Evolutionary conservation across 2,329 filamentous ascomycete species (phyloP).

Genomic region (Colletotrichum horii): DNA sequence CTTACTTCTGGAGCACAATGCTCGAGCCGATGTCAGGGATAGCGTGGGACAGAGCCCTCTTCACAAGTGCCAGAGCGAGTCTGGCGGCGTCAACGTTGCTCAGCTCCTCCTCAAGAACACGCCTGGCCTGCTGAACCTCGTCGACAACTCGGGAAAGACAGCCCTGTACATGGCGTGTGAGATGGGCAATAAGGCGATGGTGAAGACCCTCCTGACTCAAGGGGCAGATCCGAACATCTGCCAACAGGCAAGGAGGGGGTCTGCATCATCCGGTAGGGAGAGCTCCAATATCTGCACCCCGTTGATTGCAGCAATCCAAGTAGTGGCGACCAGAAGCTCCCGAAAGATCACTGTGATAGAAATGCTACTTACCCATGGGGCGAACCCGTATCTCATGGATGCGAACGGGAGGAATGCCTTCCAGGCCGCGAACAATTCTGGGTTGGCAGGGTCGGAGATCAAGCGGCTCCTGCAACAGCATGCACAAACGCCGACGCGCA

Average conservation of each 20-base stretch:
- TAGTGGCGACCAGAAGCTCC: constrained; percentile 21
- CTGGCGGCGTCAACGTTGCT: constrained; percentile 28
- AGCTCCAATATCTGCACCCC: constrained; percentile 25
- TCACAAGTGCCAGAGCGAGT: constrained; percentile 29
- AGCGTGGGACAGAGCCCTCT: constrained; percentile 26
- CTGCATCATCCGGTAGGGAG: background rate
- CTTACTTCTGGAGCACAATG: constrained; percentile 29
- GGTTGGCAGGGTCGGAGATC: constrained; percentile 14
- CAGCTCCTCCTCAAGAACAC: constrained; percentile 26
- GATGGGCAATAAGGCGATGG: constrained; percentile 33
- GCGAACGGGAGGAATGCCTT: constrained; percentile 14
- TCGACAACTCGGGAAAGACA: constrained; percentile 30
- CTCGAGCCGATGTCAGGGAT: constrained; percentile 29
- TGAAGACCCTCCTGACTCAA: constrained; percentile 23
- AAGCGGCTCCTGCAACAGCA: constrained; percentile 14
- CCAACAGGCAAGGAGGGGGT: constrained; percentile 15
- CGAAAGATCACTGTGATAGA: constrained; percentile 29
- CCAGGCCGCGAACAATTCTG: constrained; percentile 14
- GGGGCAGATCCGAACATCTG: constrained; percentile 29
- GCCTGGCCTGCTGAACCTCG: constrained; percentile 22
- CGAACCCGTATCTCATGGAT: constrained; percentile 24
- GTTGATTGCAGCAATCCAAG: constrained; percentile 30
- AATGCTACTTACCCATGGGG: constrained; percentile 24
- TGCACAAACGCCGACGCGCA: background rate
- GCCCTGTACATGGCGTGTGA: constrained; percentile 34